Base-by-base conservation (phyloP, 2,329 filamentous ascomycete genomes). In the Ophiocordyceps unilateralis region DNA sequence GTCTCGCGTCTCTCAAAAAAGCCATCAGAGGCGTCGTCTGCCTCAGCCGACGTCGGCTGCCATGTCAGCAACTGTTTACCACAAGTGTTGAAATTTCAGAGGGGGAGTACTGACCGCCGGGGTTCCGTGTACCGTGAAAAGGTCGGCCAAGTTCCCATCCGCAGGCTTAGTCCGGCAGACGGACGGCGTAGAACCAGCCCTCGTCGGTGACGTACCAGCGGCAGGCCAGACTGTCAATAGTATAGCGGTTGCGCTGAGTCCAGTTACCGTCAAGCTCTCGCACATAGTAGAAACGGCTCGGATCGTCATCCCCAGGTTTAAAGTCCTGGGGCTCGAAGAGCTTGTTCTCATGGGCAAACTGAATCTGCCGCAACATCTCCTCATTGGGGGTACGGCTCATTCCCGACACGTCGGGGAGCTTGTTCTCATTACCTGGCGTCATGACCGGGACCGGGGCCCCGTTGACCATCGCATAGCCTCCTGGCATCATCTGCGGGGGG, bases 111-210 rank as follows among this genome's bases (percentile, higher is more conserved):
- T 39, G 14, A 39, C 37, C 37, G 21, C 37, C 8, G 12, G 14
- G 21, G 11, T 12, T 37, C 17, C 32, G 32, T 34, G n/a, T 34
- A 34, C 32, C 32, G 32, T 17, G 32, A 8, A n/a, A 34, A 17
- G 32, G 32, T 15, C n/a, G 15, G 12, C 17, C 32, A 9, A 26
- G 24, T 26, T 26, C 9, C 9, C 24, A 12, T 26, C 12, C 30
- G 20, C 40, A 28, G 22, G 19, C 3, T 37, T 43, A 64, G 44
- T 59, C 56, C 24, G 68, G 63, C 41, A 76, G 59, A 42, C 73
- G 67, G 41, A 75, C 66, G 46, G 75, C 75, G 50, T 80, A 80
- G 55, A 79, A 79, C 53, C 68, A 64, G 22, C 76, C 75, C 44
- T 69, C 65, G 41, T 68, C 62, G 46, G 66, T 67, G 44, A 74